Evolutionary conservation across 2,329 filamentous ascomycete species (phyloP).

Genomic region (Microcera coccophila): DNA sequence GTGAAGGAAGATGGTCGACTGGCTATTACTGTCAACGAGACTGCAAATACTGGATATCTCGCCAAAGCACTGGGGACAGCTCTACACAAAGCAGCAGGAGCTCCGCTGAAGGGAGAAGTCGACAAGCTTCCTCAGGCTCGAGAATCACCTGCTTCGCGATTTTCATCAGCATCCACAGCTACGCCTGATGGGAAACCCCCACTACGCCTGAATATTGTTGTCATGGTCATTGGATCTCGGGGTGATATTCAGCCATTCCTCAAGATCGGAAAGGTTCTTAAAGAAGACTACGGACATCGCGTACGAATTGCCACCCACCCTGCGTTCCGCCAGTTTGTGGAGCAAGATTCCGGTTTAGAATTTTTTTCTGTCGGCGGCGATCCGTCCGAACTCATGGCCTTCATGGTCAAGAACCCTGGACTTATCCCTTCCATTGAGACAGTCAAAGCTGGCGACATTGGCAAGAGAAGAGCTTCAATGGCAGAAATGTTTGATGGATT

Average conservation of each 20-base stretch:
- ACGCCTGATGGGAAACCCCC: conserved; percentile 29
- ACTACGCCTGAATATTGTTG: conserved; percentile 69
- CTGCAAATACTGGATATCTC: conserved; percentile 64
- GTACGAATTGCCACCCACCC: conserved; percentile 78
- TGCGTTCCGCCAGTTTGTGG: conserved; percentile 70
- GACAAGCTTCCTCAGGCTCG: conserved; percentile 9
- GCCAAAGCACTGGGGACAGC: conserved; percentile 69
- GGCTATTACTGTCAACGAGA: conserved; percentile 69
- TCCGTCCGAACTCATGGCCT: conserved; percentile 77
- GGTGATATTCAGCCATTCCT: conserved; percentile 81
- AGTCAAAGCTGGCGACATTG: conserved; percentile 69
- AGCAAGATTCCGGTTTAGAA: conserved; percentile 68
- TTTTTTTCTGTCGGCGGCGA: conserved; percentile 80
- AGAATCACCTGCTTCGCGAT: conserved; percentile 12
- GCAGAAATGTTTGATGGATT: conserved; percentile 80
- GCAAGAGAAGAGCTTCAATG: conserved; percentile 64
- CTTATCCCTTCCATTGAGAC: conserved; percentile 71
- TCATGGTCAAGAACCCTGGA: conserved; percentile 82
- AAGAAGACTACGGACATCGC: conserved; percentile 67
- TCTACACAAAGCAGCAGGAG: conserved; percentile 40
- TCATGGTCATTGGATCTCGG: conserved; percentile 78
- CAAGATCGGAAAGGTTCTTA: conserved; percentile 67
- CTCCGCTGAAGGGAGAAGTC: conserved; percentile 6
- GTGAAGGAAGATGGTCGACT: conserved; percentile 67
- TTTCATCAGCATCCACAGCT: conserved; percentile 32